Evolutionary conservation across 1,284 basidiomycete genomes (phyloP).

Genomic region (Exsudoporus floridanus): DNA sequence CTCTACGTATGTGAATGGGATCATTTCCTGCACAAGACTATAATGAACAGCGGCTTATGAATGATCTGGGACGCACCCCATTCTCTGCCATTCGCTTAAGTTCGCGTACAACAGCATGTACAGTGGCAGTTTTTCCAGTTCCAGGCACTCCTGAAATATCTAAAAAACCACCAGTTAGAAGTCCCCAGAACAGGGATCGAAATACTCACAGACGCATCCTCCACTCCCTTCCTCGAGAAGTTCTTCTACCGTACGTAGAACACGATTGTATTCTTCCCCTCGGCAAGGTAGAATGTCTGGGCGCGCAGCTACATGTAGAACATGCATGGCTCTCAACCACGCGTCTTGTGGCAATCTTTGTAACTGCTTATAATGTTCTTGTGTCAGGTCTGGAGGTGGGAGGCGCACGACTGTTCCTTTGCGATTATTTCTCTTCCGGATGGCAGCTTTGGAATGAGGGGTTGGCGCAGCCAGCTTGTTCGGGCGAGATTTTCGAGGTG

Average conservation of each 20-base stretch:
- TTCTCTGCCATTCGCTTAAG: conserved; percentile 83
- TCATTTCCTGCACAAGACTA: conserved; percentile 63
- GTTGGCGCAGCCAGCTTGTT: conserved; percentile 52
- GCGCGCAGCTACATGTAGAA: conserved; percentile 90
- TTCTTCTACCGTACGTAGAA: conserved; percentile 80
- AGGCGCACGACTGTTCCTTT: conserved; percentile 37
- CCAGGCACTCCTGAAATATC: conserved; percentile 98
- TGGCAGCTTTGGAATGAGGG: conserved; percentile 64
- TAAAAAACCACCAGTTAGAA: conserved; percentile 33
- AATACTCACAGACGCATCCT: conserved; percentile 85
- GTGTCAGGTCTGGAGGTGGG: conserved; percentile 38
- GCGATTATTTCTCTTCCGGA: conserved; percentile 42
- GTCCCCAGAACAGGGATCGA: not conserved
- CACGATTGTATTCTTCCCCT: conserved; percentile 81
- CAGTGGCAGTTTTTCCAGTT: conserved; percentile 98
- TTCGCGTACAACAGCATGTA: conserved; percentile 88
- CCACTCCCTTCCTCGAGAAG: conserved; percentile 91
- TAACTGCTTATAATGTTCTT: conserved; percentile 38
- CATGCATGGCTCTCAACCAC: conserved; percentile 82
- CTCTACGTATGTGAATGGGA: conserved; percentile 95
- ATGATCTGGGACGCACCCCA: conserved; percentile 49
- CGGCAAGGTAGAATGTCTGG: conserved; percentile 91
- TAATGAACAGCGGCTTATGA: not conserved
- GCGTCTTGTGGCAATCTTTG: conserved; percentile 66
- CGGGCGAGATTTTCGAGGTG: conserved; percentile 33